Base-by-base conservation (phyloP, 768 basidiomycete genomes). In the Krasilnikovozyma curviuscula region DNA sequence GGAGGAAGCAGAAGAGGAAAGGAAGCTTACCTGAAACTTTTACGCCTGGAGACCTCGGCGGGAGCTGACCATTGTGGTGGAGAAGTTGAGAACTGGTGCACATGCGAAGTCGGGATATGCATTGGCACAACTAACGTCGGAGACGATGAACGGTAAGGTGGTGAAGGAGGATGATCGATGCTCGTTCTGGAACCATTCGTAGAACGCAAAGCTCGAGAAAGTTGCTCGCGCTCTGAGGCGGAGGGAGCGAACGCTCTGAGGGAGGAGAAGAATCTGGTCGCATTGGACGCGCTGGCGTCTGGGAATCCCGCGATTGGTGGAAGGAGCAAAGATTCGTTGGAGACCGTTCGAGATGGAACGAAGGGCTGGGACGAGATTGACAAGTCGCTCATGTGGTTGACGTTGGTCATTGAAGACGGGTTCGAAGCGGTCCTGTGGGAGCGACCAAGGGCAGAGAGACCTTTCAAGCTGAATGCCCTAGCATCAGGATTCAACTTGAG, bases 231-330 rank as follows among this genome's bases (percentile, higher is more conserved):
- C 70, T 88, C 83, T 53, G 78, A 82, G 46, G 78, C 80, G 54
- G 83, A 85, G 28, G 83, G 83, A 30, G 81, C 83, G 63, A 88
- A 88, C 16, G 83, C 83, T 58, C 80, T 81, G 49, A 82, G 63
- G n/a, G 65, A 66, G 42, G 63, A 66, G 61, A 70, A 66, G 49
- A 68, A 57, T 19, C 30, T 42, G 25, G 41, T 16, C 6, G 40
- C 32, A 33, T 27, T 16, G 27, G 27, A 19, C 9, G 12, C 16
- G 25, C n/a, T n/a, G n/a, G n/a, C n/a, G 41, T 18, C 41, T 25
- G n/a, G 1, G 35, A 28, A 9, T 38, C 35, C 8, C 4, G 16
- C 24, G 18, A 16, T 8, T 16, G 21, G 45, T 28, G 7, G 21
- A 9, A 29, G 37, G 13, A 41, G 12, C 35, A 50, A 35, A 21